These are phyloP conservation scores for Carex parvula DNA, from an alignment of 176 grass and related monocot genomes.

Conservation along the genomic window DNA sequence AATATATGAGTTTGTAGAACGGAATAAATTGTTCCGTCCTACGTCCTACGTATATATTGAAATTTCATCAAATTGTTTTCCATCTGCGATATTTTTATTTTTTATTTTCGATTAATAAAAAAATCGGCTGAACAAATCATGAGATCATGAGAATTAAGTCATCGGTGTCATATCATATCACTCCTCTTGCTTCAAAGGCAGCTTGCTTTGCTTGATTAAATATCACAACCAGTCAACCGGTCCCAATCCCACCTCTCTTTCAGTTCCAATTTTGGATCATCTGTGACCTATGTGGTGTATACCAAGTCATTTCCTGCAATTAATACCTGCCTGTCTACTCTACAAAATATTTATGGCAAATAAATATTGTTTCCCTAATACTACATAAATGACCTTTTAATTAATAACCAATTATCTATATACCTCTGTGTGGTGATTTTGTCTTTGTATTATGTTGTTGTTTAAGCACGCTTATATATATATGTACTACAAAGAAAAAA, in stretches of 20 bases:
- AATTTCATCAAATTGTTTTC: too few relatives aligned
- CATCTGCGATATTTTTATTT: too few relatives aligned
- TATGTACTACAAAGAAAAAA: neutral
- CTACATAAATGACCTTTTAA: neutral
- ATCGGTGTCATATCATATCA: neutral
- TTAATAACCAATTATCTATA: neutral
- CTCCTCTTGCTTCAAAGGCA: neutral
- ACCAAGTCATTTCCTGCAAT: neutral
- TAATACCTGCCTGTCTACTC: neutral
- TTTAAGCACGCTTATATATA: neutral
- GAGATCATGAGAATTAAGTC: too few relatives aligned
- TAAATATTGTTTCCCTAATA: neutral
- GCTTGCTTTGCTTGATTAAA: conserved; percentile 30
- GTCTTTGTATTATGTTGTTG: neutral
- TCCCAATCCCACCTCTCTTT: neutral
- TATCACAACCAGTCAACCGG: neutral
- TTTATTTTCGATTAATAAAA: too few relatives aligned
- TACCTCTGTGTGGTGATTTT: neutral
- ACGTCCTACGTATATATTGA: too few relatives aligned
- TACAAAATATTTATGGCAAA: neutral
- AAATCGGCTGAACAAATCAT: too few relatives aligned
- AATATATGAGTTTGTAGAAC: too few relatives aligned
- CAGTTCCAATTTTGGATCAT: conserved; percentile 12
- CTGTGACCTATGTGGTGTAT: conserved; percentile 21
- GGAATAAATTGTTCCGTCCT: too few relatives aligned